phyloP scores from a whole-genome alignment of 106 monocot genomes.

The Dendrobium huoshanense region DNA sequence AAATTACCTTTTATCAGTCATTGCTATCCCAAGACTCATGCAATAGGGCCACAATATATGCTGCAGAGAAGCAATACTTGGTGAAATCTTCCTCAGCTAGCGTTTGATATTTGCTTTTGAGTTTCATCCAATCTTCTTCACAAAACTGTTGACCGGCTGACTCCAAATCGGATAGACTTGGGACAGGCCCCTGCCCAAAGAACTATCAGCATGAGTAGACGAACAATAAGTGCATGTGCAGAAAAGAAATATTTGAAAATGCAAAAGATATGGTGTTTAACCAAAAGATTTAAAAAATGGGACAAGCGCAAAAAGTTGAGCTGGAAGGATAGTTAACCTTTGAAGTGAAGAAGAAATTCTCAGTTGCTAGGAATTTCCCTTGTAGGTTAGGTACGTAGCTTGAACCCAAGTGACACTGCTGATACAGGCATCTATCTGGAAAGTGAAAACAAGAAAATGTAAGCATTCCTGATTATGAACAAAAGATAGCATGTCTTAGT shows the following conservation, averaged over 20 bases:
- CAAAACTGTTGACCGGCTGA: constrained; percentile 66
- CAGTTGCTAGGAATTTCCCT: constrained; percentile 65
- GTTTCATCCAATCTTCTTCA: constrained; percentile 44
- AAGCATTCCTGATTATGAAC: neutral
- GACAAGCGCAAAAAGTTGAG: neutral
- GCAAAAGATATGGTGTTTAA: neutral
- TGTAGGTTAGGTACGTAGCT: constrained; percentile 46
- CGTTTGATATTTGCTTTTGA: constrained; percentile 39
- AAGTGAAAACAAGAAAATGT: neutral
- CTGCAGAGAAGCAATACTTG: constrained; percentile 90
- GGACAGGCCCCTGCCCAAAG: constrained; percentile 45
- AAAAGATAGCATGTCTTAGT: neutral
- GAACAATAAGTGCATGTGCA: neutral
- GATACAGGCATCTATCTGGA: constrained; percentile 49
- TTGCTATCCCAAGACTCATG: constrained; percentile 69
- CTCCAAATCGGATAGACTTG: constrained; percentile 58
- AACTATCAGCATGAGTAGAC: constrained; percentile 37
- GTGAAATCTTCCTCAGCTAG: constrained; percentile 41
- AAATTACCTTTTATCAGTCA: constrained; percentile 62
- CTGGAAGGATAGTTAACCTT: constrained; percentile 23
- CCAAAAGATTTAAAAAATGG: neutral
- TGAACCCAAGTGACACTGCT: constrained; percentile 48
- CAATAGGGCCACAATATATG: constrained; percentile 87
- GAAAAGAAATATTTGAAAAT: neutral
- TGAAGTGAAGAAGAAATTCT: constrained; percentile 70